Percentiles rank a stretch among this genome's conserved stretches.
These are phyloP conservation scores for Pisolithus sp. DNA, from an alignment of 768 basidiomycete species.

Conservation along the genomic window DNA sequence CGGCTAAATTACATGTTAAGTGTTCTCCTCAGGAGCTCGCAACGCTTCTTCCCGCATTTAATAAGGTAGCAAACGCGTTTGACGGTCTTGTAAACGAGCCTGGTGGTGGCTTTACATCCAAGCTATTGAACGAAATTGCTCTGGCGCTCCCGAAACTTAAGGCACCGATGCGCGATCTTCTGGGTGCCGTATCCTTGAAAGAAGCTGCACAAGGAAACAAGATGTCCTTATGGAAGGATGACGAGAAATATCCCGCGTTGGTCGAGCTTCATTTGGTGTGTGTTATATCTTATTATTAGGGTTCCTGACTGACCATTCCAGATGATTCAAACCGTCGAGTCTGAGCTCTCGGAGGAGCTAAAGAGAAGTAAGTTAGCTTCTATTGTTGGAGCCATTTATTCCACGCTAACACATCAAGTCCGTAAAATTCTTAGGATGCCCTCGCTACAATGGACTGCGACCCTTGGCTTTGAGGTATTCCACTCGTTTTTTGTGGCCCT, in stretches of 20 bases:
- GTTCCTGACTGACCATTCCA: conserved; percentile 22
- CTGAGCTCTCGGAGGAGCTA: conserved; percentile 69
- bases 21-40: conserved; percentile 82
- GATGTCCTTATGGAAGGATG: conserved; percentile 61
- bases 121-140: conserved; percentile 65
- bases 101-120: conserved; percentile 55
- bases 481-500: neutral
- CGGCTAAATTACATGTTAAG: conserved; percentile 27
- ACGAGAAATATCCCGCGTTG: conserved; percentile 47
- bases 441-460: conserved; percentile 60
- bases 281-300: neutral
- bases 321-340: conserved; percentile 63
- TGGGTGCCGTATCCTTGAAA: conserved; percentile 52
- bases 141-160: conserved; percentile 60
- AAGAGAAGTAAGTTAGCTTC: conserved; percentile 42
- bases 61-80: conserved; percentile 62
- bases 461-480: conserved; percentile 65
- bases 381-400: neutral
- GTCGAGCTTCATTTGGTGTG: conserved; percentile 57
- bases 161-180: conserved; percentile 44
- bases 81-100: conserved; percentile 35
- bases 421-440: conserved; percentile 69
- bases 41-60: conserved; percentile 67
- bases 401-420: conserved; percentile 35
- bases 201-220: conserved; percentile 62